phyloP scores from a whole-genome alignment of 805 yeast species.

The Saccharomycopsis javanensis region DNA sequence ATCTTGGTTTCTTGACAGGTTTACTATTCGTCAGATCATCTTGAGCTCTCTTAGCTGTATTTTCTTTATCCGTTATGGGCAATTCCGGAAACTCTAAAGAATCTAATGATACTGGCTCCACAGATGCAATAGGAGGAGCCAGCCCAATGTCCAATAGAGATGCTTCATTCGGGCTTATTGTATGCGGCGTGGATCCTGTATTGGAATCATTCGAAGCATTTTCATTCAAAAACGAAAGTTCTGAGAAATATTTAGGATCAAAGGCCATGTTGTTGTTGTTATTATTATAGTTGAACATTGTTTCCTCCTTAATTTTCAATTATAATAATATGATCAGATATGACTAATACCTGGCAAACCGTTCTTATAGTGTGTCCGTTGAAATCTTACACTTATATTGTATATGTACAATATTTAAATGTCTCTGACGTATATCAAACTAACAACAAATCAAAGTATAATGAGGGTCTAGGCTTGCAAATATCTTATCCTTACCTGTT shows the following conservation, averaged over 20 bases:
- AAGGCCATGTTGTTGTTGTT: background rate
- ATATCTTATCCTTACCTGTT: too few relatives aligned
- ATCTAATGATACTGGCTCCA: conserved; percentile 17
- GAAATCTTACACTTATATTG: too few relatives aligned
- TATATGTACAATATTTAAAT: too few relatives aligned
- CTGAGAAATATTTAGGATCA: background rate
- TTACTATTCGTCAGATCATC: background rate
- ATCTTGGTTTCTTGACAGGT: conserved; percentile 20
- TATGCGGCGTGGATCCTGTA: background rate
- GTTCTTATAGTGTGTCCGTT: too few relatives aligned
- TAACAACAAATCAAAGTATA: background rate
- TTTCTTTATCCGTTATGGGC: background rate
- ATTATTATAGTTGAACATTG: background rate
- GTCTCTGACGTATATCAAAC: background rate
- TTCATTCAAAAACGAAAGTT: background rate
- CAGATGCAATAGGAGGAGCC: background rate
- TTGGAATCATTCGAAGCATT: background rate
- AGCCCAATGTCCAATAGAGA: background rate
- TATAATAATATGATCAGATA: background rate
- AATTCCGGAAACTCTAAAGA: conserved; percentile 17
- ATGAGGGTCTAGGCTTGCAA: too few relatives aligned
- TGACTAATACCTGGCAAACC: background rate
- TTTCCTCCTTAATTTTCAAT: background rate
- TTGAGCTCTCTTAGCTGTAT: background rate
- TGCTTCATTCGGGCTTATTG: background rate